Percentiles rank a stretch among this genome's conserved stretches.
phyloP scores from a whole-genome alignment of 75 land plant species.

The Sequoia sempervirens region DNA sequence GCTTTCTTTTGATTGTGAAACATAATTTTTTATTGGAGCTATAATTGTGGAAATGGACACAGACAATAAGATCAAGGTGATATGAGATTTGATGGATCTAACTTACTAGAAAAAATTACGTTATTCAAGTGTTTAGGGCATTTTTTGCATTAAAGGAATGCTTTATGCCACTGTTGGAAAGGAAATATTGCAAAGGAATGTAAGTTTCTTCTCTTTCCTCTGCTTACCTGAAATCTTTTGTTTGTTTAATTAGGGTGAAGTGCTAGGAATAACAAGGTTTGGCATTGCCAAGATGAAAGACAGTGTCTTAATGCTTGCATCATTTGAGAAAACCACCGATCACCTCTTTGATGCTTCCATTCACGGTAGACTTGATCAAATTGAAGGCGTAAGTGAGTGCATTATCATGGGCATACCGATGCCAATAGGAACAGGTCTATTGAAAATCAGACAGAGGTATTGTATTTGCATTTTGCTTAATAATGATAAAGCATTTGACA shows the following conservation, averaged over 20 bases:
- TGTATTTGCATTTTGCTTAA: slow-evolving; percentile 1
- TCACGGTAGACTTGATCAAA: slow-evolving; percentile 73
- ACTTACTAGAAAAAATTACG: neutral
- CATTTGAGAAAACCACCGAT: slow-evolving; percentile 94
- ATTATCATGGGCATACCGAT: slow-evolving; percentile 97
- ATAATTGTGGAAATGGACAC: neutral
- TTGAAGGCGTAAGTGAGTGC: slow-evolving; percentile 96
- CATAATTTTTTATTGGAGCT: neutral
- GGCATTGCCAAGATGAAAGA: slow-evolving; percentile 92
- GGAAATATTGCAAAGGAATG: neutral
- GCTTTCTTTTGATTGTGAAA: neutral
- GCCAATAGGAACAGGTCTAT: slow-evolving; percentile 85
- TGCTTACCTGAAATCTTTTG: neutral
- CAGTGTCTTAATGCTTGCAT: slow-evolving; percentile 95
- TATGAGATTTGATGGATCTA: neutral
- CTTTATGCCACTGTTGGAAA: neutral
- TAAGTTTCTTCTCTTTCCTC: neutral
- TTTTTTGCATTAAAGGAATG: neutral
- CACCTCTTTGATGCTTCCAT: slow-evolving; percentile 89
- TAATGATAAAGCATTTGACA: neutral
- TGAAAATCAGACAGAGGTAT: slow-evolving; percentile 84
- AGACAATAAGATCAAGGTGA: neutral
- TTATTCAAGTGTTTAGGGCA: neutral
- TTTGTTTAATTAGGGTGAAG: slow-evolving; percentile 69
- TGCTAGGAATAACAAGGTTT: slow-evolving; percentile 88